Evolutionary conservation across 441 rosid species (phyloP).

Genomic region (Erodium texanum): DNA sequence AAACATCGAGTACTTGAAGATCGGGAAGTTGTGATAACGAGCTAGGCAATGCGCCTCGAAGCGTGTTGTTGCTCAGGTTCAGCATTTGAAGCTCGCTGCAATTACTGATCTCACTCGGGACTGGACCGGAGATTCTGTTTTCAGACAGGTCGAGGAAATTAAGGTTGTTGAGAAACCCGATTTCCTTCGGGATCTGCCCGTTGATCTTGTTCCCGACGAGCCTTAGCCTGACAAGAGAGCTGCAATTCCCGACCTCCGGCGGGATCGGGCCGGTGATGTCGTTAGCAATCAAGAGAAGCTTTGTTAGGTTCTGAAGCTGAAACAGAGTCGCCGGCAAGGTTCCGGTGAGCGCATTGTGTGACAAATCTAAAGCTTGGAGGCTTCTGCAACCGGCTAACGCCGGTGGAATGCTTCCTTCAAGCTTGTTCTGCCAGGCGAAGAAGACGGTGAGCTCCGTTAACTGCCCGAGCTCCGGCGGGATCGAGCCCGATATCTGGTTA

Average conservation of each 20-base stretch:
- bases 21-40: slow-evolving; percentile 57
- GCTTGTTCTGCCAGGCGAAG: slow-evolving; percentile 89
- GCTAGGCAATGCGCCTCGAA: slow-evolving; percentile 57
- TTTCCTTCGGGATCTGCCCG: slow-evolving; percentile 60
- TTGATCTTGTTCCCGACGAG: slow-evolving; percentile 62
- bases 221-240: slow-evolving; percentile 69
- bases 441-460: slow-evolving; percentile 60
- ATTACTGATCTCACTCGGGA: slow-evolving; percentile 68
- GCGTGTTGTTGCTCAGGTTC: slow-evolving; percentile 67
- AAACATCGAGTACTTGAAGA: slow-evolving; percentile 73
- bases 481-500: slow-evolving; percentile 76
- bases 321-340: slow-evolving; percentile 69
- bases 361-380: slow-evolving; percentile 87
- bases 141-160: slow-evolving; percentile 74
- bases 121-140: slow-evolving; percentile 56
- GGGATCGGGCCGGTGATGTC: slow-evolving; percentile 75
- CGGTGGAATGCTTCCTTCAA: slow-evolving; percentile 88
- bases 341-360: slow-evolving; percentile 75
- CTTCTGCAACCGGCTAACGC: slow-evolving; percentile 46
- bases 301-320: slow-evolving; percentile 73
- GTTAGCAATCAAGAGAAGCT: slow-evolving; percentile 70
- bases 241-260: slow-evolving; percentile 65
- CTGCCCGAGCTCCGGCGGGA: slow-evolving; percentile 68
- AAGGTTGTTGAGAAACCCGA: slow-evolving; percentile 51
- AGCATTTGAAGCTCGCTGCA: slow-evolving; percentile 76